Conservation (phyloP, 768 basidiomycete genomes). For the Candolleomyces aberdarensis region DNA sequence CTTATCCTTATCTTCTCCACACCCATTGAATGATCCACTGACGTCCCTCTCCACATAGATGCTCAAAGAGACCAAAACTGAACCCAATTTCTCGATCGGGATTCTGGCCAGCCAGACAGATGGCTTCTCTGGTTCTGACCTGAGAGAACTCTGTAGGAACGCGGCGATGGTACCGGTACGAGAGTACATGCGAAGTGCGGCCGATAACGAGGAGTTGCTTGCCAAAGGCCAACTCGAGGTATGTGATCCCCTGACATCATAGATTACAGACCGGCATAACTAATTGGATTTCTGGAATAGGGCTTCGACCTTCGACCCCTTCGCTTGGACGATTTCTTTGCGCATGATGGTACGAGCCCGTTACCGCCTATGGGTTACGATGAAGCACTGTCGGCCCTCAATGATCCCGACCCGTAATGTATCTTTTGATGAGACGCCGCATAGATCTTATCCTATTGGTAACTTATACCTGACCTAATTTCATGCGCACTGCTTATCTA, state of each 20-base stretch:
- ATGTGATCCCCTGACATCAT: constrained; percentile 4
- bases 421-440: not conserved
- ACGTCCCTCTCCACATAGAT: constrained; percentile 54
- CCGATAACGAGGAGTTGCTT: constrained; percentile 37
- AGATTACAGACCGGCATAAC: not conserved
- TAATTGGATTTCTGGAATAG: constrained; percentile 32
- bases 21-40: not conserved
- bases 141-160: constrained; percentile 88
- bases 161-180: constrained; percentile 93
- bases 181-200: constrained; percentile 65
- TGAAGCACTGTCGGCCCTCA: constrained; percentile 21
- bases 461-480: constrained; percentile 3
- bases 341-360: constrained; percentile 35
- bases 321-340: constrained; percentile 64
- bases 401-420: constrained; percentile 13
- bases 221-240: constrained; percentile 52
- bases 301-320: constrained; percentile 78
- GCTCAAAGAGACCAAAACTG: constrained; percentile 73
- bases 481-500: not conserved
- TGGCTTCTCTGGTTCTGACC: constrained; percentile 85
- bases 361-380: constrained; percentile 24
- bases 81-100: constrained; percentile 57
- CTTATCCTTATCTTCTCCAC: constrained; percentile 1
- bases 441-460: not conserved
- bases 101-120: constrained; percentile 65